These are phyloP conservation scores for Jackrogersella multiformis DNA, from an alignment of 495 filamentous ascomycete genomes.

Conservation along the genomic window DNA sequence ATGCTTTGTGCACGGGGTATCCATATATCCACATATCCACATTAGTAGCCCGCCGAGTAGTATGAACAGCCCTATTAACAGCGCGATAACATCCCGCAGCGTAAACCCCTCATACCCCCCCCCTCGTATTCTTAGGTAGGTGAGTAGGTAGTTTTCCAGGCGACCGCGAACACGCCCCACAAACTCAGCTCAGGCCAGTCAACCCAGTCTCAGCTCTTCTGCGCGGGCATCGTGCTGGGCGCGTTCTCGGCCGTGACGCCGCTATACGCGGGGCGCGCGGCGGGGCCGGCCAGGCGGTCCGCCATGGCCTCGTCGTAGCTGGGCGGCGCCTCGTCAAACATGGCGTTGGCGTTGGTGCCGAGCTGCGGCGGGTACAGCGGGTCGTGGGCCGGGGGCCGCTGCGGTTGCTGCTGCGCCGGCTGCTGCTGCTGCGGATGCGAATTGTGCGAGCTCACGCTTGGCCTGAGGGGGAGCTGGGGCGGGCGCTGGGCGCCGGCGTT, in stretches of 20 bases:
- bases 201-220: too few species aligned
- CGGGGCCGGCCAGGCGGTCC: constrained; percentile 66
- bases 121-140: too few species aligned
- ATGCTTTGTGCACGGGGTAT: too few species aligned
- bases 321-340: constrained; percentile 72
- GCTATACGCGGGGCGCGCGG: constrained; percentile 56
- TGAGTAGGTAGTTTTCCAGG: too few species aligned
- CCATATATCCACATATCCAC: too few species aligned
- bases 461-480: constrained; percentile 12
- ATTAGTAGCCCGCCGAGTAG: too few species aligned
- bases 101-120: too few species aligned
- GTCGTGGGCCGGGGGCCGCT: constrained; percentile 22
- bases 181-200: too few species aligned
- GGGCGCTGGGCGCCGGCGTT: constrained; percentile 16
- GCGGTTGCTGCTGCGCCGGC: constrained; percentile 21
- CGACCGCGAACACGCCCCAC: too few species aligned
- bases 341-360: constrained; percentile 49
- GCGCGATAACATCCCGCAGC: too few species aligned
- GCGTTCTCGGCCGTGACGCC: constrained; percentile 60
- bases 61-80: too few species aligned
- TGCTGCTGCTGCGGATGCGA: constrained; percentile 10
- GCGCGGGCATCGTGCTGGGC: constrained; percentile 54
- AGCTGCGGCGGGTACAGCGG: constrained; percentile 60
- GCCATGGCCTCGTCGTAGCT: constrained; percentile 94
- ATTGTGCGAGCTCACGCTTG: neutral